Evolutionary conservation across 2,329 filamentous ascomycete species (phyloP).

Genomic region (Sarocladiaceae sp.): DNA sequence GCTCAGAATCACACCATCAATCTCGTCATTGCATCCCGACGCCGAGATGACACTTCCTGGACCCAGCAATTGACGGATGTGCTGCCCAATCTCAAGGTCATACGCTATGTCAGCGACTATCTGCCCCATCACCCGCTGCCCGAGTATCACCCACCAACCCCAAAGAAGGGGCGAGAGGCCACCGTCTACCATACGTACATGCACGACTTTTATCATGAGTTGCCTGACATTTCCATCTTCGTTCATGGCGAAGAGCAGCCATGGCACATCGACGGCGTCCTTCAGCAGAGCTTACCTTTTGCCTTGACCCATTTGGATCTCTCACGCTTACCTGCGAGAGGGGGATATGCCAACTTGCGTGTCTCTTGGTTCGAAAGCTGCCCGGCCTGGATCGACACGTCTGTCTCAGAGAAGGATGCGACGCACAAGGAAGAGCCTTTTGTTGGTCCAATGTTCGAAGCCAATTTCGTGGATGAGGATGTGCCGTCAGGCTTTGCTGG

Average conservation of each 20-base stretch:
- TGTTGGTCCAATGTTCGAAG: constrained; percentile 23
- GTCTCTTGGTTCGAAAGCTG: constrained; percentile 52
- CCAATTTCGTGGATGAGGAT: constrained; percentile 21
- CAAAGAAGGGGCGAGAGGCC: constrained; percentile 59
- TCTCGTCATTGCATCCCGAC: constrained; percentile 23
- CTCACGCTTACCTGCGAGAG: constrained; percentile 36
- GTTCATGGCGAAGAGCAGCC: constrained; percentile 52
- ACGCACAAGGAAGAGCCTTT: constrained; percentile 25
- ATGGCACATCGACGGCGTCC: constrained; percentile 30
- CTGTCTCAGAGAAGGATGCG: constrained; percentile 16
- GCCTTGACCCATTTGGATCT: constrained; percentile 28
- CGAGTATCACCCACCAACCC: constrained; percentile 40
- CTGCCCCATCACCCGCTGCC: constrained; percentile 31
- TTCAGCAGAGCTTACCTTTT: constrained; percentile 28
- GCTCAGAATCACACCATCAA: constrained; percentile 21
- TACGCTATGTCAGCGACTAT: constrained; percentile 45
- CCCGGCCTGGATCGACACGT: constrained; percentile 45
- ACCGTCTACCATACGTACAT: constrained; percentile 60
- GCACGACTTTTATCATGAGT: constrained; percentile 55
- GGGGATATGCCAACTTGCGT: constrained; percentile 49
- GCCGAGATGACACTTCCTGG: constrained; percentile 26
- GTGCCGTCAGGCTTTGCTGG: constrained; percentile 26
- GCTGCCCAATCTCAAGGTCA: constrained; percentile 28
- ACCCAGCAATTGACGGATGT: constrained; percentile 17
- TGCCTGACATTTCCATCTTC: constrained; percentile 57